phyloP scores from a whole-genome alignment of 2,329 filamentous ascomycete species.

The Diaporthe australafricana region DNA sequence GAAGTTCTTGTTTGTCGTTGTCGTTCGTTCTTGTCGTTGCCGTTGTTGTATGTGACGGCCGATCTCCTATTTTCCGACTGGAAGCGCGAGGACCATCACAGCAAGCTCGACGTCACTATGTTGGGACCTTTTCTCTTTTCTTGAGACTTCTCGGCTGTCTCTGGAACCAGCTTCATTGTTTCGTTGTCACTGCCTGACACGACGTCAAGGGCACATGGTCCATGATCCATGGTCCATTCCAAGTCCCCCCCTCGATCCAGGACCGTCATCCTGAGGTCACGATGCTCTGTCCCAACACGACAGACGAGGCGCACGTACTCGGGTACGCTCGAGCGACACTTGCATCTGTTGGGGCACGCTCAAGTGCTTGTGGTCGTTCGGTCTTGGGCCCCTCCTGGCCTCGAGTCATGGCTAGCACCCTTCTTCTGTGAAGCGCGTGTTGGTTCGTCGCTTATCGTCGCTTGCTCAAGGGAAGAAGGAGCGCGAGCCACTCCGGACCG shows the following conservation, averaged over 20 bases:
- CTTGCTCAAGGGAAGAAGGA: background rate
- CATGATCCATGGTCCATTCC: background rate
- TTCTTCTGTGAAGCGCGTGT: background rate
- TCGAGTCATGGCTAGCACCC: slow-evolving; percentile 14
- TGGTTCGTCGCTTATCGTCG: background rate
- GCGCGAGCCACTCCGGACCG: background rate
- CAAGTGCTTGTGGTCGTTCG: background rate
- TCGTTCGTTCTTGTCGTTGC: no score
- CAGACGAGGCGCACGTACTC: background rate
- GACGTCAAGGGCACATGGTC: background rate
- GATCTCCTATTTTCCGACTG: background rate
- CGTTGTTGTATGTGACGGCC: background rate
- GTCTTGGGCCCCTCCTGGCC: background rate
- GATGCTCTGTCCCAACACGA: background rate
- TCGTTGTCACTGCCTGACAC: background rate
- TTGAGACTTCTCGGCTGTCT: background rate
- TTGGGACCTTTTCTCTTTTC: background rate
- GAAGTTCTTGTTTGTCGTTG: background rate
- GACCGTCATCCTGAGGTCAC: background rate
- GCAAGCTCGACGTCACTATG: background rate
- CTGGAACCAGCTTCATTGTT: background rate
- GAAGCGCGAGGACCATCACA: no score
- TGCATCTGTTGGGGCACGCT: background rate
- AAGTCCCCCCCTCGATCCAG: background rate
- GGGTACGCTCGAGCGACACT: background rate